These are phyloP conservation scores for Trematosphaeria pertusa DNA, from an alignment of 2,329 filamentous ascomycete genomes.

Conservation along the genomic window DNA sequence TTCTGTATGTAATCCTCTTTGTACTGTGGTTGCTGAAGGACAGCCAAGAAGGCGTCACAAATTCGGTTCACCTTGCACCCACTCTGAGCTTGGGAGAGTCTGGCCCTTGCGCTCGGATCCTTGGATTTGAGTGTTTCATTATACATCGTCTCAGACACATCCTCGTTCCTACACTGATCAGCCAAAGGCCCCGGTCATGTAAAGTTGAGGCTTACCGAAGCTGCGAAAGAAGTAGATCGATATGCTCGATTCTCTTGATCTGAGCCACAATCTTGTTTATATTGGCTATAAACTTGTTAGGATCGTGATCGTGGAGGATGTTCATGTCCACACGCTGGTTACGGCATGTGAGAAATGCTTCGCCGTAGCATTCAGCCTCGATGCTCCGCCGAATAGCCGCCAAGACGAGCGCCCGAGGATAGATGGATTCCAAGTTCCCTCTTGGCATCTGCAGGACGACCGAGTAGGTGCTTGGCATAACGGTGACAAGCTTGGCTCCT, in stretches of 20 bases:
- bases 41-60: conserved; percentile 81
- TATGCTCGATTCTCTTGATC: conserved; percentile 78
- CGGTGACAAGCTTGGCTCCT: conserved; percentile 84
- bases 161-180: conserved; percentile 69
- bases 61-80: conserved; percentile 80
- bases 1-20: conserved; percentile 79
- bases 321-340: conserved; percentile 98
- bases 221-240: conserved; percentile 91
- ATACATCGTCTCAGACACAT: conserved; percentile 94
- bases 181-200: background rate
- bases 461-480: conserved; percentile 85
- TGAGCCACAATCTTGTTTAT: conserved; percentile 83
- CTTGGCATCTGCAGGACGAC: conserved; percentile 93
- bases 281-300: conserved; percentile 80
- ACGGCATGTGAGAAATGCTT: conserved; percentile 85
- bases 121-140: conserved; percentile 74
- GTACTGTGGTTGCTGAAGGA: conserved; percentile 60
- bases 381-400: conserved; percentile 86
- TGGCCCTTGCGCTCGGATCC: conserved; percentile 26
- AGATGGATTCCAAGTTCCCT: conserved; percentile 95
- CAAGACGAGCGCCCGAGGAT: conserved; percentile 88
- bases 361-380: conserved; percentile 78
- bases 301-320: conserved; percentile 92
- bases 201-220: conserved; percentile 65
- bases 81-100: conserved; percentile 26